Percentiles rank a stretch among this genome's conserved stretches.
phyloP scores from a whole-genome alignment of 1,284 basidiomycete species.

The Jaminaea rosea region DNA sequence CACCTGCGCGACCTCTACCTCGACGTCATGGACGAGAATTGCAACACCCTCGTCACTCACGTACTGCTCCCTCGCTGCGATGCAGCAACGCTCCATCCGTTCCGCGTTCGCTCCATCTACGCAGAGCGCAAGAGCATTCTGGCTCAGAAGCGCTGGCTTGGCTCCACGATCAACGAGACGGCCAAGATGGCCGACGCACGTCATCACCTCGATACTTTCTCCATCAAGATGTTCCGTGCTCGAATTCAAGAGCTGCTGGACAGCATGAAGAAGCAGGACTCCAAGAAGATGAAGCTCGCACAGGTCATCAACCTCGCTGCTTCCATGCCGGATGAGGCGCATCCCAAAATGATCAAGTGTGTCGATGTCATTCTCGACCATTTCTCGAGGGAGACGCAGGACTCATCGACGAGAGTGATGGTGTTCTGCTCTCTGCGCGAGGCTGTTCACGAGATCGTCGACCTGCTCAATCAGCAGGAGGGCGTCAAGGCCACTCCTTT shows the following conservation, averaged over 20 bases:
- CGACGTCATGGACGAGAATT: conserved; percentile 39
- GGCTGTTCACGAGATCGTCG: conserved; percentile 82
- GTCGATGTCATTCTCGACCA: conserved; percentile 28
- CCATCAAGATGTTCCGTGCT: conserved; percentile 49
- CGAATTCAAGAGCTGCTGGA: conserved; percentile 47
- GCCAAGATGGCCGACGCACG: conserved; percentile 32
- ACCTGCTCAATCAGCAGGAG: conserved; percentile 51
- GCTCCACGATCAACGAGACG: conserved; percentile 19
- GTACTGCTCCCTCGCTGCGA: conserved; percentile 28
- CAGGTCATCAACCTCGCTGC: conserved; percentile 48
- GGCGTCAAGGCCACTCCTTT: conserved; percentile 63
- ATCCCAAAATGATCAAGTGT: conserved; percentile 89
- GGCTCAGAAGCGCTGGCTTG: conserved; percentile 14
- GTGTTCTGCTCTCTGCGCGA: conserved; percentile 85
- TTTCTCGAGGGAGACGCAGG: conserved; percentile 48
- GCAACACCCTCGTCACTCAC: conserved; percentile 28
- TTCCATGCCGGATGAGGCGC: conserved; percentile 42
- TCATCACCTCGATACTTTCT: conserved; percentile 60
- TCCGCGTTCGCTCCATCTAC: conserved; percentile 21
- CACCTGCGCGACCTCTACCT: conserved; percentile 43
- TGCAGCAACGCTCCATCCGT: conserved; percentile 29
- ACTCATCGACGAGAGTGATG: conserved; percentile 73
- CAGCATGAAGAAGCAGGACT: conserved; percentile 48
- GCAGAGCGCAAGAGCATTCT: conserved; percentile 15
- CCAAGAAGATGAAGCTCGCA: conserved; percentile 17